A percentile compares a stretch with the other conserved stretches of the same genome.
Evolutionary conservation across 106 monocot genomes (phyloP).

Genomic region (Triglochin maritima): DNA sequence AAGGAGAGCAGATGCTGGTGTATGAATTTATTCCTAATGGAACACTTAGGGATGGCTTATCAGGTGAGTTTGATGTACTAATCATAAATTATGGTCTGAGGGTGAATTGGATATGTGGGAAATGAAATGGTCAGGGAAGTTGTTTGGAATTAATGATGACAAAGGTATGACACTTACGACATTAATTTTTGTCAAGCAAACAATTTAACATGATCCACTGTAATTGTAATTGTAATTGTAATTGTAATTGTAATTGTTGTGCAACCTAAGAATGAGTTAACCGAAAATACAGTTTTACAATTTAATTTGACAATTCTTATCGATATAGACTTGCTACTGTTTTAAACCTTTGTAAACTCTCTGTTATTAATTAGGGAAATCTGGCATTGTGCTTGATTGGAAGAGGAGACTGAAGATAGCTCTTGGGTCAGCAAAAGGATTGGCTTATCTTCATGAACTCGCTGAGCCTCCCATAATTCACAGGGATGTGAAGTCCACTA

Average conservation of each 20-base stretch:
- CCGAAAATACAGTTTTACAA: no score
- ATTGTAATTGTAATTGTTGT: no score
- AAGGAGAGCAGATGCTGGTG: conserved; percentile 61
- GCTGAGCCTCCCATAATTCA: conserved; percentile 92
- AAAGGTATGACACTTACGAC: no score
- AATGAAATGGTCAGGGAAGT: no score
- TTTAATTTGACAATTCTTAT: not conserved
- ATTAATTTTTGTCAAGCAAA: no score
- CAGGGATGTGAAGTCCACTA: conserved; percentile 62
- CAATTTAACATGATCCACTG: no score
- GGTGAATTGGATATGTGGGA: no score
- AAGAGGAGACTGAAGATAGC: conserved; percentile 9
- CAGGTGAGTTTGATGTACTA: conserved; percentile 15
- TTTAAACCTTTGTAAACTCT: not conserved
- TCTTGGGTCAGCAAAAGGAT: conserved; percentile 44
- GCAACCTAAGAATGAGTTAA: no score
- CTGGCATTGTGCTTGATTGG: conserved; percentile 10
- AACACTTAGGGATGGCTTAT: conserved; percentile 42
- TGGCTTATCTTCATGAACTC: conserved; percentile 88
- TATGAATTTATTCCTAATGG: conserved; percentile 67
- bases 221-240: no score
- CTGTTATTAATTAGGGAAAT: conserved; percentile 10
- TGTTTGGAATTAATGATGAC: no score
- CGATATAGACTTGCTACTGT: not conserved
- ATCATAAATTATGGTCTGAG: no score